phyloP scores from a whole-genome alignment of 768 basidiomycete species.

The Tricholomella constricta region DNA sequence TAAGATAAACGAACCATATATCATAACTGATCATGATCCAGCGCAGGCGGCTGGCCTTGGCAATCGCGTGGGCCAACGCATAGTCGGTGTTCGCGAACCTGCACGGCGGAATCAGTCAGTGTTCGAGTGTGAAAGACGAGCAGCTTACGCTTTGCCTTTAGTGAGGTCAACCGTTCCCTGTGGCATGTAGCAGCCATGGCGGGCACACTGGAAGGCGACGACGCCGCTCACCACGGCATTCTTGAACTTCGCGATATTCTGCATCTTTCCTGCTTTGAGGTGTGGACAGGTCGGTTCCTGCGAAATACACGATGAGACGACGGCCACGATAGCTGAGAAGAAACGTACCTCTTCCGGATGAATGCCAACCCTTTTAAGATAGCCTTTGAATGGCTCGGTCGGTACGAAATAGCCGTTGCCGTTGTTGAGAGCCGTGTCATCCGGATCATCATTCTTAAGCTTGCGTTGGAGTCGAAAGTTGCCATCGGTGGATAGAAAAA shows the following conservation, averaged over 20 bases:
- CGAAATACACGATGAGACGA: background rate
- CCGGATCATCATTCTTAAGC: slow-evolving; percentile 27
- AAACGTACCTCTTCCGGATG: background rate
- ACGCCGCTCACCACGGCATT: too few species aligned
- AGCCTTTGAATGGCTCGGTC: slow-evolving; percentile 13
- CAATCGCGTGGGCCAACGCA: slow-evolving; percentile 20
- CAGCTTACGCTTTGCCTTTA: slow-evolving; percentile 29
- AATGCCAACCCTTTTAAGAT: slow-evolving; percentile 13
- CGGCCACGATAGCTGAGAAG: background rate
- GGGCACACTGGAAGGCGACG: slow-evolving; percentile 29
- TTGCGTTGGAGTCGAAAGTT: slow-evolving; percentile 27
- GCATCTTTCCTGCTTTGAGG: slow-evolving; percentile 25
- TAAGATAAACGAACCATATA: slow-evolving; percentile 18
- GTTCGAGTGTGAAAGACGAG: background rate
- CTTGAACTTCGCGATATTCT: slow-evolving; percentile 29
- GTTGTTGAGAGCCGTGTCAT: slow-evolving; percentile 29
- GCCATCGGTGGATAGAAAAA: slow-evolving; percentile 29
- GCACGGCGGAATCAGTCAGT: background rate
- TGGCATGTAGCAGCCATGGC: slow-evolving; percentile 26
- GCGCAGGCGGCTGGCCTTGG: background rate
- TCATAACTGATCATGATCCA: slow-evolving; percentile 30
- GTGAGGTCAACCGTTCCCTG: slow-evolving; percentile 26
- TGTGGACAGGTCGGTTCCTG: slow-evolving; percentile 27
- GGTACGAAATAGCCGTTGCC: slow-evolving; percentile 28
- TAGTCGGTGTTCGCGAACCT: slow-evolving; percentile 27